These are phyloP conservation scores for Dactylellina drechsleri DNA, from an alignment of 2,329 filamentous ascomycete species.

Conservation along the genomic window DNA sequence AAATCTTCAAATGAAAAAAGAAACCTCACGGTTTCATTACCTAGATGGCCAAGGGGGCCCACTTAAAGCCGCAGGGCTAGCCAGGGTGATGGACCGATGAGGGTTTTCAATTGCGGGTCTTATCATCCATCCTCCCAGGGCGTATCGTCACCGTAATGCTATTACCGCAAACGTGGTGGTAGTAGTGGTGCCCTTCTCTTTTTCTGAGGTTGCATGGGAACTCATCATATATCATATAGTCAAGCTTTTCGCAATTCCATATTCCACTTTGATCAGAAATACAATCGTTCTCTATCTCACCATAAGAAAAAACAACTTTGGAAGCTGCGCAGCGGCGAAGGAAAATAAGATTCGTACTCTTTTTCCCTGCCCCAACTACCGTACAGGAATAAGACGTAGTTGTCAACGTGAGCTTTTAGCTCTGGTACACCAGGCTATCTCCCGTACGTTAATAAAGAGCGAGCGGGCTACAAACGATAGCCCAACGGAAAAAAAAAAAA, in stretches of 20 bases:
- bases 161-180: conserved; percentile 51
- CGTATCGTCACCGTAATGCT: conserved; percentile 48
- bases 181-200: conserved; percentile 6
- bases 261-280: conserved; percentile 37
- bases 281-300: conserved; percentile 49
- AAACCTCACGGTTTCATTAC: conserved; percentile 22
- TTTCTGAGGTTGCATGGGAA: conserved; percentile 38
- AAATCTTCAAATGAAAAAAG: conserved; percentile 1
- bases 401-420: conserved; percentile 54
- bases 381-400: conserved; percentile 42
- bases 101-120: conserved; percentile 48
- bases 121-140: conserved; percentile 49
- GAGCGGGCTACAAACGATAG: conserved; percentile 16
- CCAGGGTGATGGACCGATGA: conserved; percentile 51
- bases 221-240: conserved; percentile 53
- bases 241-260: conserved; percentile 53
- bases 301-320: conserved; percentile 29
- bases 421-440: conserved; percentile 40
- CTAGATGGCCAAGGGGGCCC: conserved; percentile 45
- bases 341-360: conserved; percentile 38
- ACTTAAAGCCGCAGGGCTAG: conserved; percentile 50
- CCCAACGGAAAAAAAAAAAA: conserved; percentile 36
- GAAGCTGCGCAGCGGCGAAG: conserved; percentile 12
- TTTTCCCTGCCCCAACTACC: conserved; percentile 41
- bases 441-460: conserved; percentile 32